Percentiles rank a stretch among this genome's conserved stretches.
Conservation (phyloP, 148 eudicot genomes). For the Linanthus parryae region DNA sequence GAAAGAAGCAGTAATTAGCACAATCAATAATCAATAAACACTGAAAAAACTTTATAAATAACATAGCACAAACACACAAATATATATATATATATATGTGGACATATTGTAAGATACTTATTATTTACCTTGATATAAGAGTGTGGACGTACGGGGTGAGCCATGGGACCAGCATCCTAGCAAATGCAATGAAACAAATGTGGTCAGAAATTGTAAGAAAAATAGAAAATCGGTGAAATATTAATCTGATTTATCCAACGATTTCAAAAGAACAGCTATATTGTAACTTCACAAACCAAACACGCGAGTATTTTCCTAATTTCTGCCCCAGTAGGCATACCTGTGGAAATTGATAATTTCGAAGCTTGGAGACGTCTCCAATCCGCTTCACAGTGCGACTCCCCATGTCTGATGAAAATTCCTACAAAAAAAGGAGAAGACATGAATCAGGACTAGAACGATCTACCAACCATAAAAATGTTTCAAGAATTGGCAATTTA, state of each 20-base stretch:
- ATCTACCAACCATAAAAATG: neutral
- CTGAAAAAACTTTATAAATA: no score
- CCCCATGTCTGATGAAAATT: constrained; percentile 99
- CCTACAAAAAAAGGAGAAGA: constrained; percentile 34
- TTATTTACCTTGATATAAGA: constrained; percentile 81
- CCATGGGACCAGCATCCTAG: constrained; percentile 99
- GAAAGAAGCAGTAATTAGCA: constrained; percentile 6
- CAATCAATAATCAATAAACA: no score
- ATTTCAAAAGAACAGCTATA: no score
- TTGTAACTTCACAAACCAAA: neutral
- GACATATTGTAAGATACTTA: neutral
- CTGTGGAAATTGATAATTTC: constrained; percentile 90
- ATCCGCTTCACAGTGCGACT: constrained; percentile 94
- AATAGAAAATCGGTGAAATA: neutral
- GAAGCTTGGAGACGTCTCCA: constrained; percentile 92
- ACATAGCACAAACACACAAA: no score
- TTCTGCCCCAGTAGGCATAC: constrained; percentile 36
- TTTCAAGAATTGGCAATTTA: constrained; percentile 5
- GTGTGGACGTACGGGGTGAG: constrained; percentile 98
- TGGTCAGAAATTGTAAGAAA: neutral
- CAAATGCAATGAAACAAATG: constrained; percentile 15
- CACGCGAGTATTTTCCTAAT: neutral
- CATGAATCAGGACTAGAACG: neutral
- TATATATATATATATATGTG: no score
- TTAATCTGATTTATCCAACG: no score